phyloP scores from a whole-genome alignment of 306 rosid genomes.

The Prunus mira region DNA sequence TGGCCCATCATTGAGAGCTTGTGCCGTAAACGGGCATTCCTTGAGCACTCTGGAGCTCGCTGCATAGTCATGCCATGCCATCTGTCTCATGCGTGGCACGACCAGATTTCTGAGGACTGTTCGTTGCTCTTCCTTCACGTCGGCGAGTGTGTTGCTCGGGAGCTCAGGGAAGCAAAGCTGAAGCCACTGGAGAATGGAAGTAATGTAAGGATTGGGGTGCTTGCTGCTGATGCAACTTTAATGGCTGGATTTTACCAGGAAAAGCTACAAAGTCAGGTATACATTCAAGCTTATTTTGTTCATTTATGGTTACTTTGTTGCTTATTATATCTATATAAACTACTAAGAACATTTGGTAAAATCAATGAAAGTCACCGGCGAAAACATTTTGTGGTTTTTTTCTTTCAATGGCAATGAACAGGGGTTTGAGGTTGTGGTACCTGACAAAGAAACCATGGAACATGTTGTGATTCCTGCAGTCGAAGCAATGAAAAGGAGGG shows the following conservation, averaged over 20 bases:
- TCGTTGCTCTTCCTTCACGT: slow-evolving; percentile 59
- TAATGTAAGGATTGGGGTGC: slow-evolving; percentile 50
- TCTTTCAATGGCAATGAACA: slow-evolving; percentile 21
- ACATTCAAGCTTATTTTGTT: background rate
- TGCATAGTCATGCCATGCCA: slow-evolving; percentile 74
- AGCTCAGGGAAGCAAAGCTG: slow-evolving; percentile 54
- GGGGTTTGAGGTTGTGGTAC: slow-evolving; percentile 81
- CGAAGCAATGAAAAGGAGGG: slow-evolving; percentile 67
- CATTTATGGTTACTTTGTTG: background rate
- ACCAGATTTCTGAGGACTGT: slow-evolving; percentile 47
- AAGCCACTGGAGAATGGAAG: slow-evolving; percentile 52
- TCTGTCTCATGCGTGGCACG: slow-evolving; percentile 55
- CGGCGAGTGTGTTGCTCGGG: slow-evolving; percentile 64
- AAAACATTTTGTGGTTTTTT: background rate
- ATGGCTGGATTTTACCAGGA: slow-evolving; percentile 47
- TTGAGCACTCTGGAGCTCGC: slow-evolving; percentile 56
- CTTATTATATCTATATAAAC: background rate
- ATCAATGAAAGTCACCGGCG: background rate
- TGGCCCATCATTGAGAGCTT: slow-evolving; percentile 44
- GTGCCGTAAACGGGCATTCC: slow-evolving; percentile 39
- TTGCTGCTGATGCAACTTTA: slow-evolving; percentile 37
- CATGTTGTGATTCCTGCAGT: slow-evolving; percentile 70
- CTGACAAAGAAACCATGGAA: slow-evolving; percentile 76
- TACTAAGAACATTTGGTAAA: background rate
- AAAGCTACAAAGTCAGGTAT: slow-evolving; percentile 57